Evolutionary conservation across 1,139 yeast species (phyloP), one percentile per base, ranked within the genome.

Genomic region (Debaryomyces singareniensis): DNA sequence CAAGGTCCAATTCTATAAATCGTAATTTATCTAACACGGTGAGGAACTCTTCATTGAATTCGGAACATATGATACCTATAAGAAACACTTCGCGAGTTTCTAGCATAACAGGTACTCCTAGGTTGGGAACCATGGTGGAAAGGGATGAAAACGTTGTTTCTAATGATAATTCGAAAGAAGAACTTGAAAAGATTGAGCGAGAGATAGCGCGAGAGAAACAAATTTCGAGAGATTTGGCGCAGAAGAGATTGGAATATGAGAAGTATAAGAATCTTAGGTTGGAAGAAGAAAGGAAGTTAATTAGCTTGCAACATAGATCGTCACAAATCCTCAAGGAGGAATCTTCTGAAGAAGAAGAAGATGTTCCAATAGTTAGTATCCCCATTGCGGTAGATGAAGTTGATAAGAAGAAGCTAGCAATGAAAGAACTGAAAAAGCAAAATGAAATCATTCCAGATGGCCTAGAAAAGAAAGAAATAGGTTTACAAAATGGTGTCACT

Each of bases 121-220:
- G n/a, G 2, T 35, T 40, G 37, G 33, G 32, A 16, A 32, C 46
- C 2, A 43, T 45, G 42, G 28, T 29, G 10, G 53, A 47, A 29
- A 35, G 36, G 15, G 47, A 39, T 3, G 49, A 36, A 15, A 30
- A 39, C 13, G 50, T 43, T 30, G 42, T 34, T 7, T 13, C 30
- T 2, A 29, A 37, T 15, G 42, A 37, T 20, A 36, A 36, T 21
- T 15, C 30, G 4, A 38, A 37, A 15, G 44, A 41, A 13, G 40
- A 41, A 16, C 34, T 32, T n/a, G 16, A 30, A 13, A 29, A 34
- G 5, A 45, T 57, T 13, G 53, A 56, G 32, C 34, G 36, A 30
- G 49, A 58, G 35, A 56, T 63, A 16, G 54, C 53, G 15, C 43
- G 52, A 26, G 68, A 63, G 39, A 56, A 52, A 43, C 40, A 42